phyloP scores from a whole-genome alignment of 768 basidiomycete species.

The Mycena filopes region DNA sequence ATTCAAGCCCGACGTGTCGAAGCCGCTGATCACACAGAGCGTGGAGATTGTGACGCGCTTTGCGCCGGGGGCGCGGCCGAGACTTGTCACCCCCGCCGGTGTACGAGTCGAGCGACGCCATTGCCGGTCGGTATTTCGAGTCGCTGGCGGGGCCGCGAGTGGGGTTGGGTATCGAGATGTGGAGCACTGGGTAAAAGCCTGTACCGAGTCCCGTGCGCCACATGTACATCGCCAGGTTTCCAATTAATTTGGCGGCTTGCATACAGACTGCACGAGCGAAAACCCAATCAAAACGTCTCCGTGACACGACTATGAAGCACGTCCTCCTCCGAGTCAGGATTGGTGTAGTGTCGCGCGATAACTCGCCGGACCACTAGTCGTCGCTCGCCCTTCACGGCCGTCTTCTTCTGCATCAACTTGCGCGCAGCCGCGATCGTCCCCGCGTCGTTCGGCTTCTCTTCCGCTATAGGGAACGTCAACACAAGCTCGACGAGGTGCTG shows the following conservation, averaged over 20 bases:
- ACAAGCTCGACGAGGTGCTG: constrained; percentile 14
- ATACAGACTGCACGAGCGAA: too few relatives aligned
- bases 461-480: constrained; percentile 17
- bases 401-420: not conserved
- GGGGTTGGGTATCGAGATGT: not conserved
- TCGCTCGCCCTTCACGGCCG: not conserved
- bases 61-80: constrained; percentile 17
- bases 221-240: too few relatives aligned
- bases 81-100: not conserved
- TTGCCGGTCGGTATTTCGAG: constrained; percentile 5
- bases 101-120: constrained; percentile 1
- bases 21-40: constrained; percentile 13
- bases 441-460: constrained; percentile 15
- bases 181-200: too few relatives aligned
- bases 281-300: constrained; percentile 10
- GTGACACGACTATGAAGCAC: not conserved
- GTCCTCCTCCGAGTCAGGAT: not conserved
- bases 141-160: not conserved
- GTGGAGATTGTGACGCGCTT: constrained; percentile 28
- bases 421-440: constrained; percentile 9
- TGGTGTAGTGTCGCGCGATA: constrained; percentile 5
- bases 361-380: not conserved
- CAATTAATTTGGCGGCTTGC: too few relatives aligned
- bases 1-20: constrained; percentile 1
- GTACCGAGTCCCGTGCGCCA: too few relatives aligned